Conservation (phyloP, 1,284 basidiomycete species). For the Ustilago loliicola region DNA sequence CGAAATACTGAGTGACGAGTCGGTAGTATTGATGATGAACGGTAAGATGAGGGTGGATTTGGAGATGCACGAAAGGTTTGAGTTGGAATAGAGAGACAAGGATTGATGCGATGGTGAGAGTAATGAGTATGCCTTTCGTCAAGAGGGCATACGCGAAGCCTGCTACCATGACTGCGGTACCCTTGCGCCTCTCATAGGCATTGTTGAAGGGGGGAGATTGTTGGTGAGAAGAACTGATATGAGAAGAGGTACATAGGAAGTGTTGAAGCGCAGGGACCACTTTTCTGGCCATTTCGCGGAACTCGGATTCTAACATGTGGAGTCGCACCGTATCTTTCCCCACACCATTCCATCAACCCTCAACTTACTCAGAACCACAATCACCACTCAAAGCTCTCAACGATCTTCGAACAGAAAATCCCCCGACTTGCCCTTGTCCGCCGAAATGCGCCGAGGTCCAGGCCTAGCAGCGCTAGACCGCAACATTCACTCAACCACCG, state of each 20-base stretch:
- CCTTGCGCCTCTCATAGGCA: not conserved
- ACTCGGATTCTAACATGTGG: not conserved
- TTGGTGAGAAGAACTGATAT: not conserved
- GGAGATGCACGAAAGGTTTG: conserved; percentile 45
- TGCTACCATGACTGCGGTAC: conserved; percentile 33
- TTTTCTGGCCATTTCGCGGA: not conserved
- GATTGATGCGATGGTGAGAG: conserved; percentile 26
- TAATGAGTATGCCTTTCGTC: conserved; percentile 47
- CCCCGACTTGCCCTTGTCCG: not conserved
- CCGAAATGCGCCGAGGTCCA: conserved; percentile 73
- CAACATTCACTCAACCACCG: conserved; percentile 70
- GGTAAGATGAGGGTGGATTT: conserved; percentile 75
- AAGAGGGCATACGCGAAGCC: conserved; percentile 52
- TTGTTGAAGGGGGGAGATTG: not conserved
- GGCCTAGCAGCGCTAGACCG: conserved; percentile 74
- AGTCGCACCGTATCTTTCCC: not conserved
- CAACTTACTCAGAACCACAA: not conserved
- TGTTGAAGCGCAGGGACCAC: not conserved
- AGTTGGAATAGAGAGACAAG: conserved; percentile 67
- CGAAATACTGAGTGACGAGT: conserved; percentile 80
- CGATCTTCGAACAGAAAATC: not conserved
- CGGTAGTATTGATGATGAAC: conserved; percentile 81
- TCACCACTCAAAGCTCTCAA: not conserved
- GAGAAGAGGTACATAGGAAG: not conserved
- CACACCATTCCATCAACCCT: not conserved